These are phyloP conservation scores for Ophidiomyces ophidiicola DNA, from an alignment of 2,329 filamentous ascomycete genomes.

Conservation along the genomic window DNA sequence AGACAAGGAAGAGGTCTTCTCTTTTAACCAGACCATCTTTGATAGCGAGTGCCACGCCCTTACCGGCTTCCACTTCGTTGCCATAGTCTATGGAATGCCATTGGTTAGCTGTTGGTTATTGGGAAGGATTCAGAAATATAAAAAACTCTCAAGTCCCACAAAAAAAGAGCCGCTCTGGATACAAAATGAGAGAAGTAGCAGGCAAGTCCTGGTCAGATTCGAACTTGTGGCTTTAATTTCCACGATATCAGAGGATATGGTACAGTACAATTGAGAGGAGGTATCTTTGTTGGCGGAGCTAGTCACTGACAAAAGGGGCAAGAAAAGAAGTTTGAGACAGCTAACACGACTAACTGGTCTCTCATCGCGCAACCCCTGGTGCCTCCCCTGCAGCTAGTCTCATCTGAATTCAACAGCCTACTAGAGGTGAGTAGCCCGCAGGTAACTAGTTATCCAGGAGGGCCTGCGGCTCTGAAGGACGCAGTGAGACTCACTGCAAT, in stretches of 20 bases:
- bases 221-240: not conserved
- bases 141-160: no score
- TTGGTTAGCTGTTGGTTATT: not conserved
- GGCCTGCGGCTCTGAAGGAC: not conserved
- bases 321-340: not conserved
- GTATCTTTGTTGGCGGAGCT: no score
- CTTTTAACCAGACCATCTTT: conserved; percentile 70
- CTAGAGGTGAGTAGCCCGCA: conserved; percentile 1
- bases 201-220: no score
- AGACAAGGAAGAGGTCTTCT: conserved; percentile 80
- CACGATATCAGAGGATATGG: not conserved
- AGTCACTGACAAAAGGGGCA: not conserved
- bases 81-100: conserved; percentile 55
- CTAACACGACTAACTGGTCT: not conserved
- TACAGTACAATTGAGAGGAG: no score
- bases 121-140: no score
- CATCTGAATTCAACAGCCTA: conserved; percentile 1
- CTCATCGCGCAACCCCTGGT: conserved; percentile 4
- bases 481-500: no score
- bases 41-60: conserved; percentile 68
- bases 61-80: conserved; percentile 65
- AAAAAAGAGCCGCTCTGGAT: no score
- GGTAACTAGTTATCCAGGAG: not conserved
- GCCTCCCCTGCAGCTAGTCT: not conserved
- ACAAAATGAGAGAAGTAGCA: no score